Percentiles rank a stretch among this genome's conserved stretches.
Conservation (phyloP, 306 rosid genomes). For the Corylus heterophylla region DNA sequence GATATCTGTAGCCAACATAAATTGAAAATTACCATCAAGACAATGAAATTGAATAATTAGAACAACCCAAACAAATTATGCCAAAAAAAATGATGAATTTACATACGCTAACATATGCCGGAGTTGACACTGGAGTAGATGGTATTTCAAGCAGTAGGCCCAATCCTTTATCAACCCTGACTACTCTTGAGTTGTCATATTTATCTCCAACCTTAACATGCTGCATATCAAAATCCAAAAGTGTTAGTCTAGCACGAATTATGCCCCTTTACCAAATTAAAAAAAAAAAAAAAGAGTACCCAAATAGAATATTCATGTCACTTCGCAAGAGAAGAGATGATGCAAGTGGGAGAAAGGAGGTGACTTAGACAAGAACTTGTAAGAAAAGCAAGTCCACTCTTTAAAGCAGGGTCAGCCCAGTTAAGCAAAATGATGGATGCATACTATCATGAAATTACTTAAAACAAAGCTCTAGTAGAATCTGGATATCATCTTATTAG, state of each 20-base stretch:
- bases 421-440: background rate
- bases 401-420: background rate
- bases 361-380: slow-evolving; percentile 1
- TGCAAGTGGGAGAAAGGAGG: background rate
- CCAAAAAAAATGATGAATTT: slow-evolving; percentile 6
- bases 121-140: slow-evolving; percentile 69
- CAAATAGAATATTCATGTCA: background rate
- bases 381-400: background rate
- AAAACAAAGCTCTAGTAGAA: background rate
- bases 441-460: background rate
- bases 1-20: slow-evolving; percentile 49
- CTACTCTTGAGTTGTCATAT: slow-evolving; percentile 74
- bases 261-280: slow-evolving; percentile 10
- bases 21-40: slow-evolving; percentile 23
- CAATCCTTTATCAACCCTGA: slow-evolving; percentile 74
- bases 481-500: background rate
- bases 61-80: slow-evolving; percentile 4
- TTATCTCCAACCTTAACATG: slow-evolving; percentile 80
- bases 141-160: slow-evolving; percentile 87
- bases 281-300: background rate
- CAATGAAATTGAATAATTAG: slow-evolving; percentile 11
- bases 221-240: slow-evolving; percentile 41
- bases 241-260: slow-evolving; percentile 23
- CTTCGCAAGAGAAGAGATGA: background rate
- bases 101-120: slow-evolving; percentile 82